Conservation (phyloP, 352 stramenopile genomes). For the Globisporangium ultimum region DNA sequence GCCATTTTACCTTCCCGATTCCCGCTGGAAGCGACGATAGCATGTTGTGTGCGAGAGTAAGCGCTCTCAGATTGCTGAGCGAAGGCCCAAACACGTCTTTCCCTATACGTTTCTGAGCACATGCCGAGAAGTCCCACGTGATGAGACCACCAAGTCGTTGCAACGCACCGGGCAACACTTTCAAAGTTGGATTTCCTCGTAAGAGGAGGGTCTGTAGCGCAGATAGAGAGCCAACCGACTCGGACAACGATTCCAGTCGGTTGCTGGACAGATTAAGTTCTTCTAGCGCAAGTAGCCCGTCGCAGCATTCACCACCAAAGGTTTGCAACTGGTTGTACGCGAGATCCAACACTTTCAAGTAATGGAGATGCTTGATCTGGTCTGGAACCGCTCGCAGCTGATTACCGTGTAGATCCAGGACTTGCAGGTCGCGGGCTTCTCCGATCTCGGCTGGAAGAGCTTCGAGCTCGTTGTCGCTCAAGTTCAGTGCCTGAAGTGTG, state of each 20-base stretch:
- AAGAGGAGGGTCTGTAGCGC: conserved; percentile 34
- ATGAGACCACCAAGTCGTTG: conserved; percentile 35
- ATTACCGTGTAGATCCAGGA: conserved; percentile 53
- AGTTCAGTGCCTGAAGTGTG: conserved; percentile 45
- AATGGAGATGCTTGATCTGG: conserved; percentile 19
- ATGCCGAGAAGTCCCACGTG: conserved; percentile 39
- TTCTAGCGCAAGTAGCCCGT: conserved; percentile 34
- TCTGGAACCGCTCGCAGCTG: conserved; percentile 31
- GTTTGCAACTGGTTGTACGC: conserved; percentile 36
- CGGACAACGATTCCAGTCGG: conserved; percentile 26
- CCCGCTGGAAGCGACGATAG: conserved; percentile 32
- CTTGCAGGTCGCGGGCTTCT: conserved; percentile 41
- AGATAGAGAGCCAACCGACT: conserved; percentile 32
- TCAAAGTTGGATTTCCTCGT: conserved; percentile 34
- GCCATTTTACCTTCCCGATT: conserved; percentile 30
- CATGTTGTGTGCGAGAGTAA: conserved; percentile 47
- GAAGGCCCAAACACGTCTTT: conserved; percentile 40
- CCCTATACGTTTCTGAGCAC: conserved; percentile 45
- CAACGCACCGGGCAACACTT: conserved; percentile 37
- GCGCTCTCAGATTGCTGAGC: conserved; percentile 25
- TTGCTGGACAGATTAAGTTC: conserved; percentile 58
- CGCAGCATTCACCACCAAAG: conserved; percentile 49
- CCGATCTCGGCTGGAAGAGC: conserved; percentile 47
- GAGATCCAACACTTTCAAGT: conserved; percentile 47
- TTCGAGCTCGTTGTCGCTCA: conserved; percentile 53